Percentiles rank a stretch among this genome's conserved stretches.
Conservation (phyloP, 2,329 filamentous ascomycete species). For the Trichophyton equinum region DNA sequence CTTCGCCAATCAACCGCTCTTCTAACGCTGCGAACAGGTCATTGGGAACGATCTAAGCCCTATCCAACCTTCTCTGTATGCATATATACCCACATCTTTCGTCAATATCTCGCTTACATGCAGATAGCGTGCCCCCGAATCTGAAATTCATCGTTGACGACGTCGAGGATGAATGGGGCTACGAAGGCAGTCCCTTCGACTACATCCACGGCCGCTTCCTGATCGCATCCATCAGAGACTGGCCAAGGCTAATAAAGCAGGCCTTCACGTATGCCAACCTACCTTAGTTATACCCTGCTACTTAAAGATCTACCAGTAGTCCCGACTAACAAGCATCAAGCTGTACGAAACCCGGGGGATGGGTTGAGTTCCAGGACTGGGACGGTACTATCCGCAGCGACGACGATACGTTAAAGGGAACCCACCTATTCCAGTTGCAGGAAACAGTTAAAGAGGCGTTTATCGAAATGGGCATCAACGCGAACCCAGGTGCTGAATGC, state of each 20-base stretch:
- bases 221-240: constrained; percentile 45
- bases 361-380: constrained; percentile 30
- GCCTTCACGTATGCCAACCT: background rate
- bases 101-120: background rate
- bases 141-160: constrained; percentile 47
- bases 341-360: constrained; percentile 29
- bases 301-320: too few species aligned
- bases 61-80: constrained; percentile 11
- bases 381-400: constrained; percentile 21
- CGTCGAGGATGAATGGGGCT: constrained; percentile 45
- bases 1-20: too few species aligned
- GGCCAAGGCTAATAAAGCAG: constrained; percentile 31
- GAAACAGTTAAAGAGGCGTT: background rate
- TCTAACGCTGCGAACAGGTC: constrained; percentile 9
- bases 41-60: constrained; percentile 22
- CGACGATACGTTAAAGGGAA: constrained; percentile 18
- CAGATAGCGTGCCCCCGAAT: constrained; percentile 39
- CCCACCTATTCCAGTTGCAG: constrained; percentile 3
- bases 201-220: constrained; percentile 50
- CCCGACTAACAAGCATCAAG: background rate
- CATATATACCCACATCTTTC: constrained; percentile 11
- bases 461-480: constrained; percentile 5
- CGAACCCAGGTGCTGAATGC: constrained; percentile 10
- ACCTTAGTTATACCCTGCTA: too few species aligned
- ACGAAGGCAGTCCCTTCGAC: constrained; percentile 44